phyloP scores from a whole-genome alignment of 352 stramenopile species.

The Pythium rishiriense region DNA sequence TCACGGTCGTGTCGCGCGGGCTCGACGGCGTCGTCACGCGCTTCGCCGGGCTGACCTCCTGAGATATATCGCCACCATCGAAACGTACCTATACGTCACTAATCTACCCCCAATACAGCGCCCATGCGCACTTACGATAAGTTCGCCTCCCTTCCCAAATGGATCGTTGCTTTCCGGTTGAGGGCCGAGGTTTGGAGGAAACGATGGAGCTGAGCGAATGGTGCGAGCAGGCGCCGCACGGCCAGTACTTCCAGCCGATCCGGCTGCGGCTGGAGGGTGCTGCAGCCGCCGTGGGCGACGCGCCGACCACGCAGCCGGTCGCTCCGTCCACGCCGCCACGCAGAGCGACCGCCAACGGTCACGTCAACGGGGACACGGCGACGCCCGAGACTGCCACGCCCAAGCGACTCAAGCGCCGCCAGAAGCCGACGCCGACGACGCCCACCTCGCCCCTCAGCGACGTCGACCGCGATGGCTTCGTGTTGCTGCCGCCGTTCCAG shows the following conservation, averaged over 20 bases:
- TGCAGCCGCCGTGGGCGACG: not conserved
- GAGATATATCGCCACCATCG: conserved; percentile 6
- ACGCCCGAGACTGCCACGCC: conserved; percentile 20
- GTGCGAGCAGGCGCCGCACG: conserved; percentile 32
- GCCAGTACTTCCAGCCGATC: conserved; percentile 32
- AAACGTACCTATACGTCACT: conserved; percentile 24
- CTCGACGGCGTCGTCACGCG: conserved; percentile 44
- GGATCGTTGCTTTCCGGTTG: conserved; percentile 2
- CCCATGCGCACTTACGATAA: conserved; percentile 12
- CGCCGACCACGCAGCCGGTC: not conserved
- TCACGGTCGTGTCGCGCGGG: conserved; percentile 64
- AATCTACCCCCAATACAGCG: conserved; percentile 4
- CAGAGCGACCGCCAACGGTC: not conserved
- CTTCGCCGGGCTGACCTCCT: conserved; percentile 1
- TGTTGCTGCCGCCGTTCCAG: conserved; percentile 52
- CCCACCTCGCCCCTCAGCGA: conserved; percentile 4
- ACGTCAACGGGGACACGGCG: not conserved
- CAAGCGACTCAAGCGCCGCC: conserved; percentile 29
- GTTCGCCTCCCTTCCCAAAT: conserved; percentile 12
- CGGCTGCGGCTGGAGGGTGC: conserved; percentile 23
- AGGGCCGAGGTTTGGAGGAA: too few relatives aligned
- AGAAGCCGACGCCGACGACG: conserved; percentile 27
- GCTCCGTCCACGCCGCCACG: not conserved
- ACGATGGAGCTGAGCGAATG: conserved; percentile 34
- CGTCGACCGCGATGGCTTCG: conserved; percentile 13